Base-by-base conservation (phyloP, 1,284 basidiomycete genomes). In the Puccinia horiana region DNA sequence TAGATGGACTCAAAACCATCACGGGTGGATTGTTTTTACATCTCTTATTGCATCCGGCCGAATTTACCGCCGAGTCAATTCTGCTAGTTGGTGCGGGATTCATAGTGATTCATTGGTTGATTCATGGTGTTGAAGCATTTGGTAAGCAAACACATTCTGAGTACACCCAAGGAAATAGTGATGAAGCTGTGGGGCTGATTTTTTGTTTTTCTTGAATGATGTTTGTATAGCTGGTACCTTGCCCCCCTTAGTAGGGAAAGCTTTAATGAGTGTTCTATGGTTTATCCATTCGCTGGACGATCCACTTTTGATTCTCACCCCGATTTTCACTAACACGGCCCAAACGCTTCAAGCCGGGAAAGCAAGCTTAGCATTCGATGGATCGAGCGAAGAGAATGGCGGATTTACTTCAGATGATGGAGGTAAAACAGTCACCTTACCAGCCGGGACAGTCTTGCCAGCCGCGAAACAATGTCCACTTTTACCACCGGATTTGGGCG, bases 271-370 rank as follows among this genome's bases (percentile, higher is more conserved):
- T 47, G 73, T 65, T 44, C 40, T 82, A 26, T 75, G 73, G 44
- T 82, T 82, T 40, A 49, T 82, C 32, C 80, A 82, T 75, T 61
- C 61, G 26, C 54, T 82, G 20, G 80, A 82, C 49, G 80, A 82
- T 56, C 80, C 80, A 67, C 80, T 82, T 37, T 44, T 82, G n/a
- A 82, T 82, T 32, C n/a, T 82, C 20, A 82, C 80, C 5, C 80
- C 80, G 11, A 82, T 82, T 40, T 76, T 82, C 16, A 82, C 80
- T 2, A 82, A 40, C 63, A 82, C 80, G 37, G 80, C 80, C 16
- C 80, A 82, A 75, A 42, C 63, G 23, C 40, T 82, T 5, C 79
- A 81, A 65, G 79, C 79, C 12, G 70, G 69, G 16, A 73, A 73
- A 61, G 40, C 16, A 1, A 32, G 56, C 35, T 29, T 52, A 23